These are phyloP conservation scores for Rhizopus delemar DNA, from an alignment of 371 early-diverging fungal genomes.

Conservation along the genomic window DNA sequence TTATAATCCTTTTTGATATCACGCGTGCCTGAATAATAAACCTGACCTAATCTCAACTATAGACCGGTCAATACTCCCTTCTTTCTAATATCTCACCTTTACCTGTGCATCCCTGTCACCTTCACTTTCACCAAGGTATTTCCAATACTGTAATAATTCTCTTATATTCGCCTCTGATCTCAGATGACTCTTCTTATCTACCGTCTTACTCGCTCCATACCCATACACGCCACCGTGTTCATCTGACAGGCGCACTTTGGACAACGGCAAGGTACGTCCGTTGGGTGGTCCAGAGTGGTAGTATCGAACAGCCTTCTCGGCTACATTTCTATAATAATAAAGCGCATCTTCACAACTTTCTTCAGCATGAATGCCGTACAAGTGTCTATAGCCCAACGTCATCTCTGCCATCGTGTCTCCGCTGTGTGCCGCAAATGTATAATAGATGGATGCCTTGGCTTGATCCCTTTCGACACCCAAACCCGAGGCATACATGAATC, in stretches of 20 bases:
- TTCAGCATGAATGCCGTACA: conserved; percentile 80
- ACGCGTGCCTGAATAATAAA: conserved; percentile 79
- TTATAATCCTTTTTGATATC: conserved; percentile 65
- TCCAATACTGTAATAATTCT: conserved; percentile 81
- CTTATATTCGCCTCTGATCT: conserved; percentile 41
- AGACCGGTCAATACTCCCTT: conserved; percentile 1
- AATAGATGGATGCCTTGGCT: conserved; percentile 76
- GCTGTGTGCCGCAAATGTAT: conserved; percentile 82
- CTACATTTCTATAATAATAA: conserved; percentile 77
- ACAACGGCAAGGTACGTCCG: conserved; percentile 72
- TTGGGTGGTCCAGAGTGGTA: conserved; percentile 81
- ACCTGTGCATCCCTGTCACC: conserved; percentile 69
- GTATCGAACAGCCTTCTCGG: conserved; percentile 73
- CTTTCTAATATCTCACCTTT: not conserved
- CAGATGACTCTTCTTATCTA: conserved; percentile 27
- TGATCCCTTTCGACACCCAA: conserved; percentile 71
- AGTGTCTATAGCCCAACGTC: conserved; percentile 84
- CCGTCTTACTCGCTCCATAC: conserved; percentile 61
- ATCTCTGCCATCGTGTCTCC: conserved; percentile 77
- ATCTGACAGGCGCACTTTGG: conserved; percentile 76
- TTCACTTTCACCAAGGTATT: conserved; percentile 67
- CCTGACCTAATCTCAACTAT: conserved; percentile 71
- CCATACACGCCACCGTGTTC: conserved; percentile 84
- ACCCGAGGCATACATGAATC: conserved; percentile 88
- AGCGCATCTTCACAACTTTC: conserved; percentile 78